A percentile compares a stretch with the other conserved stretches of the same genome.
Evolutionary conservation across 83 land plant species (phyloP).

Genomic region (Diphasiastrum complanatum): DNA sequence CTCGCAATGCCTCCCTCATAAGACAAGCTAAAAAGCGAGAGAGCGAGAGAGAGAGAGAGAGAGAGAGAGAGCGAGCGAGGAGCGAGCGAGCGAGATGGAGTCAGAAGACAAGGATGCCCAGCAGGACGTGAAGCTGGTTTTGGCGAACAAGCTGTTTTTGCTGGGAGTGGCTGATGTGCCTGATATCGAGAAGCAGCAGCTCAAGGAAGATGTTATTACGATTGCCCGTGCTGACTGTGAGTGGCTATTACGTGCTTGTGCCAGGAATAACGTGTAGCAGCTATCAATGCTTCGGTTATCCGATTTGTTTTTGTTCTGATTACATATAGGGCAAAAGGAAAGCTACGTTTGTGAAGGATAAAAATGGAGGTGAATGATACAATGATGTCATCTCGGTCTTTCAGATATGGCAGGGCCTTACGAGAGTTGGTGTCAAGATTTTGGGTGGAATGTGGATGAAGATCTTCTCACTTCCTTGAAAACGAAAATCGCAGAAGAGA

Average conservation of each 20-base stretch:
- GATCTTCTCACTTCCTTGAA: not conserved
- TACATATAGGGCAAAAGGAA: not conserved
- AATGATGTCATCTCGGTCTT: no score
- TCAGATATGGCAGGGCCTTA: conserved; percentile 13
- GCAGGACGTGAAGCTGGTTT: conserved; percentile 3
- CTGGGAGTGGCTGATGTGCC: conserved; percentile 5
- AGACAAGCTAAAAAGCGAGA: no score
- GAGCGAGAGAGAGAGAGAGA: no score
- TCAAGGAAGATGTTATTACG: conserved; percentile 13
- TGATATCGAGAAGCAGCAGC: conserved; percentile 13
- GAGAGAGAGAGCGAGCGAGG: no score
- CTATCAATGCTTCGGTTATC: no score
- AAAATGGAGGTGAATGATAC: not conserved
- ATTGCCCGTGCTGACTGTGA: conserved; percentile 7
- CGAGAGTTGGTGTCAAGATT: conserved; percentile 12
- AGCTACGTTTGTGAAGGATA: not conserved
- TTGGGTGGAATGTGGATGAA: conserved; percentile 10
- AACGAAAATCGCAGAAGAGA: conserved; percentile 3
- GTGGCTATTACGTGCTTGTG: no score
- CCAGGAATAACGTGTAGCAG: no score
- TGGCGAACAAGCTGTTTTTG: conserved; percentile 6
- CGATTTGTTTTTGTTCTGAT: not conserved
- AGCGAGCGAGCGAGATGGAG: no score
- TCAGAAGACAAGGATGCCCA: conserved; percentile 6
- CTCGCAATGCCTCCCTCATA: no score